Conservation (phyloP, 306 rosid species). For the Amphicarpaea edgeworthii region DNA sequence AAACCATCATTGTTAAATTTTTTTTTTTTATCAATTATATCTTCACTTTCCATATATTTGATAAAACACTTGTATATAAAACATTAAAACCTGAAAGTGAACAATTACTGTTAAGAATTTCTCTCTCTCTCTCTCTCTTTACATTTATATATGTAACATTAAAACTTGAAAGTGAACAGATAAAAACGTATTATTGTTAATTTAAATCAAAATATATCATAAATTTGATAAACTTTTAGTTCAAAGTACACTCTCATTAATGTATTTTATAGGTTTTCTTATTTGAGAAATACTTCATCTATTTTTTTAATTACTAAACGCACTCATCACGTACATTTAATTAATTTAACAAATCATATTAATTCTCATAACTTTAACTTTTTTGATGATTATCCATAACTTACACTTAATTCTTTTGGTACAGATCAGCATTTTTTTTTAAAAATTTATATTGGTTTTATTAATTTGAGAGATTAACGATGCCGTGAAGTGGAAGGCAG, state of each 20-base stretch:
- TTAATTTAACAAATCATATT: not conserved
- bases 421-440: not conserved
- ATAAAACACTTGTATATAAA: too few species aligned
- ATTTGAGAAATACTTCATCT: not conserved
- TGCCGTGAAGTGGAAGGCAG: conserved; percentile 15
- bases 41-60: too few species aligned
- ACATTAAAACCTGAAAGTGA: too few species aligned
- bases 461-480: conserved; percentile 8
- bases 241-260: not conserved
- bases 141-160: too few species aligned
- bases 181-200: not conserved
- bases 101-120: too few species aligned
- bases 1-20: too few species aligned
- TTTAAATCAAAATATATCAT: not conserved
- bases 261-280: not conserved
- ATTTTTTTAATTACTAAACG: not conserved
- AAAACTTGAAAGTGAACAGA: too few species aligned
- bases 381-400: too few species aligned
- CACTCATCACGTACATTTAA: not conserved
- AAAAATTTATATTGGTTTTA: not conserved
- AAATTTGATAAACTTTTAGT: not conserved
- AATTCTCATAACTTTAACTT: not conserved
- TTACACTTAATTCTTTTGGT: not conserved
- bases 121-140: too few species aligned
- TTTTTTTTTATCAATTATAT: too few species aligned